Evolutionary conservation across 768 basidiomycete genomes (phyloP).

Genomic region (Podaxis sp.): DNA sequence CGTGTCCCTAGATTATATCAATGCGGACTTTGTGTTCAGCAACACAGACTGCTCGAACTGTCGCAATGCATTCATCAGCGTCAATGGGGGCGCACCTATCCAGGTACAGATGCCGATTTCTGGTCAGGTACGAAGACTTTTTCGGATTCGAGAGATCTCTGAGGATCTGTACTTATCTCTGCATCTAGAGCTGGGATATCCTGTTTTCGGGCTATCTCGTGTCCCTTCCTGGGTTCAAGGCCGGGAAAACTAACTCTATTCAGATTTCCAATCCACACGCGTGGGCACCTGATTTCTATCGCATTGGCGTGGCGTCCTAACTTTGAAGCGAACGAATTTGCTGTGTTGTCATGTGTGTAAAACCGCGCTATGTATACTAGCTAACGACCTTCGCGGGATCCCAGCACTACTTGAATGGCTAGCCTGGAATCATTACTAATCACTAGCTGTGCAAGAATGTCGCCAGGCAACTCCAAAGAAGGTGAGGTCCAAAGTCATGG

Average conservation of each 20-base stretch:
- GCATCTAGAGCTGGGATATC: slow-evolving; percentile 45
- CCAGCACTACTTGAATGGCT: background rate
- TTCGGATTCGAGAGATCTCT: background rate
- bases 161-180: background rate
- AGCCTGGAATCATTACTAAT: background rate
- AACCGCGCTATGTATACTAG: background rate
- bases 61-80: slow-evolving; percentile 44
- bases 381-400: slow-evolving; percentile 3
- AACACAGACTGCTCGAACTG: slow-evolving; percentile 51
- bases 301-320: slow-evolving; percentile 37
- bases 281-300: slow-evolving; percentile 42
- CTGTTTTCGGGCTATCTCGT: slow-evolving; percentile 40
- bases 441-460: background rate
- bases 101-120: slow-evolving; percentile 49
- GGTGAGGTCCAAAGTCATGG: background rate
- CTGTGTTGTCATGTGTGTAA: background rate
- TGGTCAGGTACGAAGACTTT: slow-evolving; percentile 36
- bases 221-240: slow-evolving; percentile 40
- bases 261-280: slow-evolving; percentile 43
- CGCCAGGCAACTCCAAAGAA: background rate
- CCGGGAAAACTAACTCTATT: slow-evolving; percentile 45
- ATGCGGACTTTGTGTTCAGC: slow-evolving; percentile 41
- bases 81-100: slow-evolving; percentile 43
- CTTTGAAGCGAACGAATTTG: background rate
- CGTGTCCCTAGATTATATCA: slow-evolving; percentile 47